Conservation (phyloP, 83 land plant genomes). For the Thuja plicata region DNA sequence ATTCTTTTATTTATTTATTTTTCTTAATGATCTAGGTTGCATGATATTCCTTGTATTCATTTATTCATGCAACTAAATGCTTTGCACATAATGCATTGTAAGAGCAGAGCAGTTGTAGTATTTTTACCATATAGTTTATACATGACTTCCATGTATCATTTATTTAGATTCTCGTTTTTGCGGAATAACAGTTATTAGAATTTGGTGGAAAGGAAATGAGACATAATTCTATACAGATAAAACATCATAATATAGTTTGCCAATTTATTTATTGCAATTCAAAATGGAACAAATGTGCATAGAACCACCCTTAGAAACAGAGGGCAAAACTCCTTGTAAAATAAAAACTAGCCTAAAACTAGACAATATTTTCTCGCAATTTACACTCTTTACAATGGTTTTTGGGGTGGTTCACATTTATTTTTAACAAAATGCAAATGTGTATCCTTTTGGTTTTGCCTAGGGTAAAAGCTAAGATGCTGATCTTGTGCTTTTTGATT, state of each 20-base stretch:
- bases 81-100: not conserved
- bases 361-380: no score
- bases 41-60: no score
- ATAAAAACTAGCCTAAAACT: no score
- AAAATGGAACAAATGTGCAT: no score
- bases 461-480: no score
- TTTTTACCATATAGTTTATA: not conserved
- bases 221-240: not conserved
- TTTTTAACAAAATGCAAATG: no score
- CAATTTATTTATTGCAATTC: not conserved
- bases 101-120: not conserved
- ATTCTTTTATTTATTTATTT: not conserved
- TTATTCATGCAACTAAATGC: not conserved
- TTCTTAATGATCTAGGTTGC: not conserved
- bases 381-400: no score
- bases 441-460: no score
- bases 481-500: no score
- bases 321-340: no score
- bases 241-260: not conserved
- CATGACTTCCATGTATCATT: not conserved
- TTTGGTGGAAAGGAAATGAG: not conserved
- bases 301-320: no score
- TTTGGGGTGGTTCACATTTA: no score
- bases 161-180: not conserved
- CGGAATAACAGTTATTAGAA: not conserved